Base-by-base conservation (phyloP, 768 basidiomycete genomes). In the Hygrophorus pudorinus region DNA sequence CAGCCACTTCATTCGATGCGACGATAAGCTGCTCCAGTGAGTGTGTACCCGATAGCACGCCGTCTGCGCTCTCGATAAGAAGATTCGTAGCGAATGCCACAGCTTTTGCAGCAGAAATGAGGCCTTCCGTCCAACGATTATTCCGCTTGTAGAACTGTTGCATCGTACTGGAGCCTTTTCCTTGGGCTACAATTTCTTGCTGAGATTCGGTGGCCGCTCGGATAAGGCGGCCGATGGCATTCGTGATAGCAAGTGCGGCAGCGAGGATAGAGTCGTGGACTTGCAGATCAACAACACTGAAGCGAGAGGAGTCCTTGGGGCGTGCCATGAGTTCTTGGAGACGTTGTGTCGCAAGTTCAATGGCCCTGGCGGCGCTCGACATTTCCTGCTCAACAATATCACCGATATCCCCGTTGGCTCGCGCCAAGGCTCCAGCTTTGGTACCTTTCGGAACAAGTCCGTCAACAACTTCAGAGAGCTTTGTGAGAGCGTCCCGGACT, bases 71-170 rank as follows among this genome's bases (percentile, higher is more conserved):
- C 63, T 99, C 94, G 61, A 99, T 99, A 48, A 99, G 78, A 47
- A 97, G 66, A 51, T 79, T 87, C 28, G 96, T 98, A 8, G 96
- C 92, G 54, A 93, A 96, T 2, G 96, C 96, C 44, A 99, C 96
- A 7, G 96, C 78, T 63, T 96, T 97, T 14, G 96, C 96, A 29
- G 96, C 96, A 29, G 91, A 94, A 55, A 98, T 92, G 53, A 99
- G 81, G 52, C 96, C 96, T 62, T 99, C 96, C 35, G 96, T 99
- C 96, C 96, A 99, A 48, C 96, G 78, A 64, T 98, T 98, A 78
- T 99, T 97, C 48, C 89, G 83, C 70, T 99, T 99, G 76, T 98
- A 99, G 75, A 99, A 99, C 56, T 97, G 94, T 61, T 94, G 90
- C 14, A 72, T 79, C 17, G 92, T 77, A 62, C 81, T 91, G 14